Conservation (phyloP, 257 asterid species). For the Galeopsis tetrahit region DNA sequence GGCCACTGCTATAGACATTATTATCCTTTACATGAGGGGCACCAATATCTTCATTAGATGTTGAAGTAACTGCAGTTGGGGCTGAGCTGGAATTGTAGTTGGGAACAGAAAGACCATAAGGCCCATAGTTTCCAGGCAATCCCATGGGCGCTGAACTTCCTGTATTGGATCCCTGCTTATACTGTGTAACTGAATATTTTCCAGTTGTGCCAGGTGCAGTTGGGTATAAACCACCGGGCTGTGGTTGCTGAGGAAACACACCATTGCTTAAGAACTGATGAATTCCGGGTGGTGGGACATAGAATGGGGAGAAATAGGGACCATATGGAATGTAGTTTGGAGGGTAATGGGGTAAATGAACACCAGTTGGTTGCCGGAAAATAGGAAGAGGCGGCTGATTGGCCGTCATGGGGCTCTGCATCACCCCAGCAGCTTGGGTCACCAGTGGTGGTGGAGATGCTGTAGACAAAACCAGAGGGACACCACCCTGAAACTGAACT, state of each 20-base stretch:
- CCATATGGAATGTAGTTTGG: conserved; percentile 77
- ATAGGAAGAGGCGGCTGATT: conserved; percentile 72
- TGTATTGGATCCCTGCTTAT: conserved; percentile 74
- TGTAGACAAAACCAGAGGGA: conserved; percentile 58
- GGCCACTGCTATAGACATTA: conserved; percentile 63
- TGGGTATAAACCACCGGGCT: conserved; percentile 69
- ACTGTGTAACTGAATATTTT: conserved; percentile 79
- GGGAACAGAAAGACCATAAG: conserved; percentile 69
- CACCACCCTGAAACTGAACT: conserved; percentile 67
- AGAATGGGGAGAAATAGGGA: conserved; percentile 80
- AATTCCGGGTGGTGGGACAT: conserved; percentile 71
- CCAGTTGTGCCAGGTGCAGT: conserved; percentile 69
- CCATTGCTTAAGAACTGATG: conserved; percentile 82
- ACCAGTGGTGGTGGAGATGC: conserved; percentile 81
- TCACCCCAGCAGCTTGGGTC: conserved; percentile 78
- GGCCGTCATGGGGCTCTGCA: conserved; percentile 69
- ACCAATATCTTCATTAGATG: conserved; percentile 71
- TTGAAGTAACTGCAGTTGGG: conserved; percentile 62
- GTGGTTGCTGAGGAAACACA: conserved; percentile 86
- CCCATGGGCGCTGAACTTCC: conserved; percentile 70
- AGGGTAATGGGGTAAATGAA: conserved; percentile 85
- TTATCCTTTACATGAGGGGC: conserved; percentile 72
- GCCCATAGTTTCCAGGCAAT: conserved; percentile 73
- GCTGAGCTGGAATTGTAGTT: conserved; percentile 63
- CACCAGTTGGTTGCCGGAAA: conserved; percentile 82